These are phyloP conservation scores for Cyclaneusma minus DNA, from an alignment of 2,329 filamentous ascomycete genomes.

Conservation along the genomic window DNA sequence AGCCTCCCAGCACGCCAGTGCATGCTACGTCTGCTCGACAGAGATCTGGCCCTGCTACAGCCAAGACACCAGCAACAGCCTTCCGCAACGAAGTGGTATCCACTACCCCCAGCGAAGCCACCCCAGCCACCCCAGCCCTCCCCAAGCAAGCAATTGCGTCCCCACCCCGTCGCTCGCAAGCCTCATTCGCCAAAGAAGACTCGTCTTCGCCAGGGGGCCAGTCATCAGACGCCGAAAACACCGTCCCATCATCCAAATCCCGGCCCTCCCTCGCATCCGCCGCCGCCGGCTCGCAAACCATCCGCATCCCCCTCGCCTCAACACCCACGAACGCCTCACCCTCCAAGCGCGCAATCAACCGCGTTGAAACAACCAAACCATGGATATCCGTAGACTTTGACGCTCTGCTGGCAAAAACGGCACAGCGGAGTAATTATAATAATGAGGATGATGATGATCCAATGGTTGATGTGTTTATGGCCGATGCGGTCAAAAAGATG, in stretches of 20 bases:
- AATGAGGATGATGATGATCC: slow-evolving; percentile 26
- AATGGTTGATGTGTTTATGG: slow-evolving; percentile 7
- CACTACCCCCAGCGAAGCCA: too few species aligned
- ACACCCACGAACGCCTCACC: slow-evolving; percentile 39
- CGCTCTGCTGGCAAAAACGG: slow-evolving; percentile 38
- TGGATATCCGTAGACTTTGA: slow-evolving; percentile 74
- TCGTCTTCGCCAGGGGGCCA: slow-evolving; percentile 56
- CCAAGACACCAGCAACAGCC: too few species aligned
- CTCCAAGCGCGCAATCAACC: slow-evolving; percentile 38
- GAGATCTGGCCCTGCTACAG: too few species aligned
- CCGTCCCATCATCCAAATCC: slow-evolving; percentile 53
- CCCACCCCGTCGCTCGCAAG: slow-evolving; percentile 25
- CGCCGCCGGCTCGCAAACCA: slow-evolving; percentile 23
- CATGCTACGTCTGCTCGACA: background rate
- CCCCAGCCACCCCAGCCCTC: too few species aligned
- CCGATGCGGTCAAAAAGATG: slow-evolving; percentile 28
- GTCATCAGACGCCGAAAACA: slow-evolving; percentile 69
- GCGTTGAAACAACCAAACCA: slow-evolving; percentile 37
- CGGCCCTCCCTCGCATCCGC: slow-evolving; percentile 26
- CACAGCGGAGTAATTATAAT: too few species aligned
- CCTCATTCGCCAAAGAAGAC: slow-evolving; percentile 34
- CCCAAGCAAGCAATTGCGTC: too few species aligned
- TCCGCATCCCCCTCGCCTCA: slow-evolving; percentile 30
- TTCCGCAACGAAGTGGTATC: too few species aligned
- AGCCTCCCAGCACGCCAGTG: background rate